phyloP scores from a whole-genome alignment of 495 filamentous ascomycete species.

The Podospora conica region DNA sequence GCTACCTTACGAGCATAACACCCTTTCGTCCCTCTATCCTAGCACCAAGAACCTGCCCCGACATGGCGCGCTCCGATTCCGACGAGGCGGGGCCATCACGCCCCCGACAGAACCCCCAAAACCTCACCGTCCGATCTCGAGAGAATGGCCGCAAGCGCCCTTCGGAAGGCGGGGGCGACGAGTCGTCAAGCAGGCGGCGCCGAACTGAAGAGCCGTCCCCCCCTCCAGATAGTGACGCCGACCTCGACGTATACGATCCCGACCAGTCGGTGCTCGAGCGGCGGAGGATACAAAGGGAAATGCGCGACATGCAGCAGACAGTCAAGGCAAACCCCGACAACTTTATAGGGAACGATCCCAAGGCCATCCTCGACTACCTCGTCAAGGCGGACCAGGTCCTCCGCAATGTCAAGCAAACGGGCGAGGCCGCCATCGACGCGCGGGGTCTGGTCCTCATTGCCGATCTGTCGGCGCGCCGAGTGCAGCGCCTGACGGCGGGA shows the following conservation, averaged over 20 bases:
- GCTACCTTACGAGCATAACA: neutral
- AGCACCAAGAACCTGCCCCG: neutral
- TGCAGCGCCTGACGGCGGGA: slow-evolving; percentile 62
- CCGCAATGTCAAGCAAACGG: slow-evolving; percentile 73
- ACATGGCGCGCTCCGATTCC: slow-evolving; percentile 6
- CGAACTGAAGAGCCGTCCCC: slow-evolving; percentile 33
- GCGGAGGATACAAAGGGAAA: slow-evolving; percentile 57
- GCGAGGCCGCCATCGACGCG: slow-evolving; percentile 88
- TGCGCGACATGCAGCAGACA: slow-evolving; percentile 60
- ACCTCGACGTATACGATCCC: slow-evolving; percentile 68
- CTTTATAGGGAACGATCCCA: slow-evolving; percentile 53
- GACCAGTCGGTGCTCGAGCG: slow-evolving; percentile 80
- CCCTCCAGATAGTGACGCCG: slow-evolving; percentile 7
- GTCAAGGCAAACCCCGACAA: slow-evolving; percentile 68
- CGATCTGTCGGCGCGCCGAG: slow-evolving; percentile 71
- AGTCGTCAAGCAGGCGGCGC: slow-evolving; percentile 30
- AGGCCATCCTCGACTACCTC: slow-evolving; percentile 52
- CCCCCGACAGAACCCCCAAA: slow-evolving; percentile 8
- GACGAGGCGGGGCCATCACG: neutral
- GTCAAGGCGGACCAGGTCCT: slow-evolving; percentile 58
- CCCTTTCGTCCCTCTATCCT: neutral
- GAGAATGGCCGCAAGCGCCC: slow-evolving; percentile 36
- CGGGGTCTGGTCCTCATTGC: slow-evolving; percentile 70
- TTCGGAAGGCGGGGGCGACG: slow-evolving; percentile 37
- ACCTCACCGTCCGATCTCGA: slow-evolving; percentile 16